Base-by-base conservation (phyloP, 140 eudicot species). In the Flaveria floridana region DNA sequence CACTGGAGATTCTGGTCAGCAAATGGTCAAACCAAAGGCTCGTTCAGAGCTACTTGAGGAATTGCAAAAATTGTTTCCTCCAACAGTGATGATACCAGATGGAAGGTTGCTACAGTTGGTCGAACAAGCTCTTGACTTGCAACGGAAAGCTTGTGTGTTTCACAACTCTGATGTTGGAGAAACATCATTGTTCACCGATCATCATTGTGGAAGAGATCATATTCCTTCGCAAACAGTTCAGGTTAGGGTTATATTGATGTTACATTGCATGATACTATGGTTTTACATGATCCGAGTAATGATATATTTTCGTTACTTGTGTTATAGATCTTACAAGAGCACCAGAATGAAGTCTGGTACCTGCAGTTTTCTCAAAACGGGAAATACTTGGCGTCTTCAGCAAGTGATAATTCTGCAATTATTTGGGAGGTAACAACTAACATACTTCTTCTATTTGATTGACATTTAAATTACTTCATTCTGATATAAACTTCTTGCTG, bases 331-430 rank as follows among this genome's bases (percentile, higher is more conserved):
- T 55, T 89, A 70, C 79, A 82, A 80, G 91, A 79, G 39, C 96
- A 89, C 82, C 59, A 59, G 2, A 88, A 82, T 82, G 97, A 89
- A 82, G 96, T 91, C 63, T 91, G 97, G 97, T 85, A 78, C 85
- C 64, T 91, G 77, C 91, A 89, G 64, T 91, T 89, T 81, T 91
- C 97, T 65, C 94, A 87, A 66, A 76, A 84, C 16, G 97, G 97
- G 21, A 82, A 81, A 71, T 91, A 89, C 79, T 82, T 91, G 44
- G 97, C 97, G 3, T 91, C 97, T 64, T 82, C 94, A 47, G 87
- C 97, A 48, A 77, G 84, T 48, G 97, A 91, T 77, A 82, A 75
- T 66, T 77, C 81, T 42, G 96, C 84, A 73, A 87, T 89, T 75
- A 83, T 87, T 71, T 87, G 96, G 93, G 87, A 87, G 93, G 96